Conservation (phyloP, 805 yeast genomes). For the Cyberlindnera maclurae region DNA sequence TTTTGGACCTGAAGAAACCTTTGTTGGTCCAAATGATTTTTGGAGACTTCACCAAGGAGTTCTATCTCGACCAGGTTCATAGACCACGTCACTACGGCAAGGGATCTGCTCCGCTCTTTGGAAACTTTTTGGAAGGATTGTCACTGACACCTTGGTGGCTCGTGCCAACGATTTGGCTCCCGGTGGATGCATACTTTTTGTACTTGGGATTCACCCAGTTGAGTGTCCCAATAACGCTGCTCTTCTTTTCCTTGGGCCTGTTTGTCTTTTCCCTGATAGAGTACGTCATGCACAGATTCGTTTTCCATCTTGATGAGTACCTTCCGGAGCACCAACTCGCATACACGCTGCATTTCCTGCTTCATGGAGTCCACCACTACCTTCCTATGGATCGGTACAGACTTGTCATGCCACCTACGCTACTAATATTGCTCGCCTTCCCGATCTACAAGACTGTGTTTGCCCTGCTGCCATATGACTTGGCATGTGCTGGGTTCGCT, state of each 20-base stretch:
- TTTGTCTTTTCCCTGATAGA: conserved; percentile 92
- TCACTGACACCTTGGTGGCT: conserved; percentile 93
- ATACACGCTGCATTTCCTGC: conserved; percentile 76
- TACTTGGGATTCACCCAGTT: conserved; percentile 49
- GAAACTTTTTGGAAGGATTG: conserved; percentile 88
- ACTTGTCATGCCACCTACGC: conserved; percentile 93
- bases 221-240: conserved; percentile 36
- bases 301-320: conserved; percentile 85
- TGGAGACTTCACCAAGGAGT: conserved; percentile 74
- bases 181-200: conserved; percentile 61
- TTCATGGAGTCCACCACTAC: conserved; percentile 96
- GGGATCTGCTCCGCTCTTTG: conserved; percentile 94
- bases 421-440: conserved; percentile 60
- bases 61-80: conserved; percentile 93
- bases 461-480: conserved; percentile 64
- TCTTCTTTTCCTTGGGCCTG: conserved; percentile 72
- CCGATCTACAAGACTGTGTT: conserved; percentile 84
- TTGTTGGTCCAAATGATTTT: conserved; percentile 72
- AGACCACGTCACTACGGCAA: conserved; percentile 97
- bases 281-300: conserved; percentile 79
- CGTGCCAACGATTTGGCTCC: conserved; percentile 83
- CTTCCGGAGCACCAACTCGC: conserved; percentile 76
- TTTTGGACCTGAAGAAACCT: conserved; percentile 80
- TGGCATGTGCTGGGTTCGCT: conserved; percentile 88
- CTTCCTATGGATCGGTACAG: conserved; percentile 94